Percentiles rank a stretch among this genome's conserved stretches.
phyloP scores from a whole-genome alignment of 108 stramenopile genomes.

The Nitzschia sp. region DNA sequence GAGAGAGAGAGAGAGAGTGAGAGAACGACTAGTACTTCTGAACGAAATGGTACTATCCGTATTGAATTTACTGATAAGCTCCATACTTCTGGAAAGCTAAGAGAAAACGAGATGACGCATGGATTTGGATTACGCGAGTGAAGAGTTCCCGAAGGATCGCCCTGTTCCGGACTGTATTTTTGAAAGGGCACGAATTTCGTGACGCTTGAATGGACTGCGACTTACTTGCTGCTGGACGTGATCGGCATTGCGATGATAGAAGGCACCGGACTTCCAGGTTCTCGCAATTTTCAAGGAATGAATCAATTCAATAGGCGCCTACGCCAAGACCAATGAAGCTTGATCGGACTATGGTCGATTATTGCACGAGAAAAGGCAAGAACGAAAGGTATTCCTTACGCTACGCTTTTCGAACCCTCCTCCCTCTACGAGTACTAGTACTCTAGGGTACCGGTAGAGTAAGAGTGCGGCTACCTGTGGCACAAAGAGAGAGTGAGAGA shows the following conservation, averaged over 20 bases:
- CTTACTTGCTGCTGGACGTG: slow-evolving; percentile 91
- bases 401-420: slow-evolving; percentile 53
- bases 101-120: no score
- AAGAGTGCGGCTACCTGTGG: no score
- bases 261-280: slow-evolving; percentile 62
- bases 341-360: slow-evolving; percentile 24
- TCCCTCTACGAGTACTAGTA: no score
- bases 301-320: slow-evolving; percentile 61
- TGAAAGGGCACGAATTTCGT: slow-evolving; percentile 74
- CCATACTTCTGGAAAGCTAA: no score
- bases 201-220: slow-evolving; percentile 35
- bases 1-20: no score
- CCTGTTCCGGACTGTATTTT: slow-evolving; percentile 73
- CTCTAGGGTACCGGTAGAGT: no score
- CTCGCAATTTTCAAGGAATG: slow-evolving; percentile 85
- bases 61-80: no score
- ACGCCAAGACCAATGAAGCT: slow-evolving; percentile 55
- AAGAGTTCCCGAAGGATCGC: slow-evolving; percentile 80
- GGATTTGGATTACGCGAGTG: no score
- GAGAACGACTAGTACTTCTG: no score
- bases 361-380: slow-evolving; percentile 51
- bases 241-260: slow-evolving; percentile 81
- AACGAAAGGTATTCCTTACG: slow-evolving; percentile 52
- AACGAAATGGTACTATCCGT: no score
- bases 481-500: no score